Conservation (phyloP, 441 rosid genomes). For the Arabidopsis lyrata region DNA sequence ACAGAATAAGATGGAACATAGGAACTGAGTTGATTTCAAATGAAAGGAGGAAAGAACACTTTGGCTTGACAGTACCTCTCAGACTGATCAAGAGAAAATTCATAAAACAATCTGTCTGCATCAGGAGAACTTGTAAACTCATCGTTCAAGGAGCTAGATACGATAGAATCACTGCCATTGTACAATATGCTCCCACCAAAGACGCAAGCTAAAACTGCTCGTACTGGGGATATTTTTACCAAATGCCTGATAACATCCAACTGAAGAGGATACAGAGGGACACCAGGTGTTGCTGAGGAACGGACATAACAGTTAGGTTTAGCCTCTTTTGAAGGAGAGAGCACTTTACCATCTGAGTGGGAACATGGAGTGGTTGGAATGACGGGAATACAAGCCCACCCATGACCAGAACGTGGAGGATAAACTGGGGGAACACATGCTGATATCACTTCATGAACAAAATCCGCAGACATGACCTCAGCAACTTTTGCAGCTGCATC, state of each 20-base stretch:
- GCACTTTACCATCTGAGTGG: slow-evolving; percentile 70
- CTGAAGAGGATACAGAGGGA: slow-evolving; percentile 94
- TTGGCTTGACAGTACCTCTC: slow-evolving; percentile 72
- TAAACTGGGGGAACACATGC: slow-evolving; percentile 99
- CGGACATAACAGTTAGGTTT: slow-evolving; percentile 77
- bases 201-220: slow-evolving; percentile 96
- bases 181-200: slow-evolving; percentile 96
- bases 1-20: slow-evolving; percentile 33
- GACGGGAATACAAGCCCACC: slow-evolving; percentile 98
- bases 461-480: slow-evolving; percentile 96
- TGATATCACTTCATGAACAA: slow-evolving; percentile 98
- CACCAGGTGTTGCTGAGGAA: slow-evolving; percentile 76
- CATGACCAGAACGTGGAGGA: slow-evolving; percentile 96
- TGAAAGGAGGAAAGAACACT: slow-evolving; percentile 16
- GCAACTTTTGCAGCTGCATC: slow-evolving; percentile 99
- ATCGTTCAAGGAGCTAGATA: slow-evolving; percentile 75
- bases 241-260: slow-evolving; percentile 91
- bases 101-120: slow-evolving; percentile 82
- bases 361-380: slow-evolving; percentile 62
- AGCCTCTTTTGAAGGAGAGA: slow-evolving; percentile 78
- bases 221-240: slow-evolving; percentile 94
- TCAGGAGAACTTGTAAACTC: slow-evolving; percentile 77
- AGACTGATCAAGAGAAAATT: slow-evolving; percentile 99
- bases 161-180: slow-evolving; percentile 72
- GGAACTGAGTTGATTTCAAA: slow-evolving; percentile 33